A percentile compares a stretch with the other conserved stretches of the same genome.
Conservation (phyloP, 1,284 basidiomycete genomes). For the Exobasidium rhododendri region DNA sequence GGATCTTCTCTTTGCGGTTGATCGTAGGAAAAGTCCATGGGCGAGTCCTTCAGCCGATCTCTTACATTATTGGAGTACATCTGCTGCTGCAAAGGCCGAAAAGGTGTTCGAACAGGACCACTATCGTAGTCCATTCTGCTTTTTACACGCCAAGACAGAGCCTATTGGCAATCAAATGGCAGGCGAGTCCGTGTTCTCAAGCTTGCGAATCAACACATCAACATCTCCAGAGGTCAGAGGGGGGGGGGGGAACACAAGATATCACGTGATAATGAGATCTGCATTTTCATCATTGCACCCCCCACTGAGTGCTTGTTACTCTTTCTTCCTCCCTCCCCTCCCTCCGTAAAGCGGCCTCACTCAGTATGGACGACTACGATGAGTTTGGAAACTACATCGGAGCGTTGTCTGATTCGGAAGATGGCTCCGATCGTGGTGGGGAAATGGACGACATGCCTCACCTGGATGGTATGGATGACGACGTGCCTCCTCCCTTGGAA, state of each 20-base stretch:
- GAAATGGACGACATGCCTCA: slow-evolving; percentile 5
- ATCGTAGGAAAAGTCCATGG: slow-evolving; percentile 13
- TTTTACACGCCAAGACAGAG: background rate
- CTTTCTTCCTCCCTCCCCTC: no score
- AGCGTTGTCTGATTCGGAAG: slow-evolving; percentile 49
- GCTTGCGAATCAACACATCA: background rate
- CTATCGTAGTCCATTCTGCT: background rate
- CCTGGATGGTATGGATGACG: slow-evolving; percentile 8
- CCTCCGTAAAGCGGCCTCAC: no score
- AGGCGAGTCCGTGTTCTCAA: no score
- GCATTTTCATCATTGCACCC: no score
- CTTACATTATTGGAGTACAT: slow-evolving; percentile 1
- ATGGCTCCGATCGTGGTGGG: slow-evolving; percentile 12
- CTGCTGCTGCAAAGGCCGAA: slow-evolving; percentile 1
- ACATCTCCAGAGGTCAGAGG: background rate
- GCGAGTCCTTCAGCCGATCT: background rate
- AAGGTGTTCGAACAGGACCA: background rate
- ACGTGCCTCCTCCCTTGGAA: slow-evolving; percentile 6
- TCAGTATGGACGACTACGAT: slow-evolving; percentile 30
- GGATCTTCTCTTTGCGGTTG: background rate
- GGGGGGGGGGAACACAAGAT: no score
- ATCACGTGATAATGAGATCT: no score
- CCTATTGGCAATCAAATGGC: no score
- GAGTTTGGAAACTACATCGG: slow-evolving; percentile 55
- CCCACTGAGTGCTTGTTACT: no score